Base-by-base conservation (phyloP, 2,329 filamentous ascomycete species). In the Scytalidium lignicola region DNA sequence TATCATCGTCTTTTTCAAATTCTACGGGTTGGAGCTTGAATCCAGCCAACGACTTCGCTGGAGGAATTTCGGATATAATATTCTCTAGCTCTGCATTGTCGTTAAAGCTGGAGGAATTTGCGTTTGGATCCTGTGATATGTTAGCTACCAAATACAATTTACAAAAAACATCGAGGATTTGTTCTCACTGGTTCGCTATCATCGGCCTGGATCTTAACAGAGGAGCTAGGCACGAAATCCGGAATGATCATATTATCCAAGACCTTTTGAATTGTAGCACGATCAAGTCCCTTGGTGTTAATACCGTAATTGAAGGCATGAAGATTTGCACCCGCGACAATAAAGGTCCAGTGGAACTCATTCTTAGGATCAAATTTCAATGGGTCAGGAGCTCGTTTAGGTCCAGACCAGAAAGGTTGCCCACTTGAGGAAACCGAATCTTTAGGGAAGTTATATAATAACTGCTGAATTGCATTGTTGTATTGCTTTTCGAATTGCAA, bases 221-320 rank as follows among this genome's bases (percentile, higher is more conserved):
- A 85, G 2, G 91, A 82, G 58, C 91, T 90, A 1, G 93, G 93
- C 48, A 84, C 82, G 68, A 99, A 99, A 66, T 99, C 93, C 2
- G 93, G 91, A 49, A 99, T 84, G 57, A 97, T 96, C 78, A 96
- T 90, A 61, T 91, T 86, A 53, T 95, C 88, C 45, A 97, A 72
- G 28, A 96, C 86, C 58, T 86, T 85, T 43, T 83, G 63, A 65
- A 95, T 95, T 55, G 90, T 80, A 8, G 79, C 75, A 64, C 83
- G 84, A 53, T 83, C 82, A 48, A 80, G 75, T 43, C 79, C 83
- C 52, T 88, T 88, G n/a, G 86, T 83, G 63, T 95, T 92, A 69
- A 99, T 96, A 52, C 89, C 87, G 70, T 96, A 99, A 74, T 99
- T 99, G 79, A 93, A 99, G 1, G 92, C 93, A 62, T 96, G 93